A percentile compares a stretch with the other conserved stretches of the same genome.
phyloP scores from a whole-genome alignment of 805 yeast species.

The Candida chauliodis region DNA sequence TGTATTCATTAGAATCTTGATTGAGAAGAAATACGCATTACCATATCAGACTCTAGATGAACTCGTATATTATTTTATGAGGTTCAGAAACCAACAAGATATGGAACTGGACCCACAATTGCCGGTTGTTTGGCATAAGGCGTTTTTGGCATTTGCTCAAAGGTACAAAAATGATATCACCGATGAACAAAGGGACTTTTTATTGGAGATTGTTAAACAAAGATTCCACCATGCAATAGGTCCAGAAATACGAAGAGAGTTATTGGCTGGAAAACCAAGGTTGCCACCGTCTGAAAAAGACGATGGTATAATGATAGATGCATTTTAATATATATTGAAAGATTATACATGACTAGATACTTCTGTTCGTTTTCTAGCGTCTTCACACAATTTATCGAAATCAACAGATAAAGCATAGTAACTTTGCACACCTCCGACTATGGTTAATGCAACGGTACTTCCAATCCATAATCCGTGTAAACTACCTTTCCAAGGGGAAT shows the following conservation, averaged over 20 bases:
- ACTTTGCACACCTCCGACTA: constrained; percentile 47
- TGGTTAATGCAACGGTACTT: constrained; percentile 48
- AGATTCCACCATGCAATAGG: constrained; percentile 87
- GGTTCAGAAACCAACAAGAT: constrained; percentile 65
- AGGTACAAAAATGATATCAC: constrained; percentile 96
- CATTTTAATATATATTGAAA: constrained; percentile 18
- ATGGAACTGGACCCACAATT: constrained; percentile 51
- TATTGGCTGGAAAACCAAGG: constrained; percentile 80
- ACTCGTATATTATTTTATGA: constrained; percentile 88
- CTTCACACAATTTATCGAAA: constrained; percentile 33
- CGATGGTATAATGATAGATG: constrained; percentile 39
- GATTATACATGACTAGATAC: constrained; percentile 9
- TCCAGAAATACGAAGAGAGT: constrained; percentile 91
- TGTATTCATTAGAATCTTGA: constrained; percentile 80
- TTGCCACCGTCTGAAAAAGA: constrained; percentile 15
- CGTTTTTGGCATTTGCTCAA: constrained; percentile 91
- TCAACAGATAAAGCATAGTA: constrained; percentile 33
- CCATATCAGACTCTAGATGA: constrained; percentile 97
- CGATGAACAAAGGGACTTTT: constrained; percentile 95
- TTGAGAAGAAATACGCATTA: constrained; percentile 93
- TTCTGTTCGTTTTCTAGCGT: constrained; percentile 34
- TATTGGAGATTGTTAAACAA: constrained; percentile 85
- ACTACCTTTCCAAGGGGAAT: constrained; percentile 41
- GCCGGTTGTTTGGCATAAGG: constrained; percentile 98
- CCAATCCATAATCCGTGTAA: constrained; percentile 67